Percentiles rank a stretch among this genome's conserved stretches.
phyloP scores from a whole-genome alignment of 768 basidiomycete species.

The Megacollybia marginata region DNA sequence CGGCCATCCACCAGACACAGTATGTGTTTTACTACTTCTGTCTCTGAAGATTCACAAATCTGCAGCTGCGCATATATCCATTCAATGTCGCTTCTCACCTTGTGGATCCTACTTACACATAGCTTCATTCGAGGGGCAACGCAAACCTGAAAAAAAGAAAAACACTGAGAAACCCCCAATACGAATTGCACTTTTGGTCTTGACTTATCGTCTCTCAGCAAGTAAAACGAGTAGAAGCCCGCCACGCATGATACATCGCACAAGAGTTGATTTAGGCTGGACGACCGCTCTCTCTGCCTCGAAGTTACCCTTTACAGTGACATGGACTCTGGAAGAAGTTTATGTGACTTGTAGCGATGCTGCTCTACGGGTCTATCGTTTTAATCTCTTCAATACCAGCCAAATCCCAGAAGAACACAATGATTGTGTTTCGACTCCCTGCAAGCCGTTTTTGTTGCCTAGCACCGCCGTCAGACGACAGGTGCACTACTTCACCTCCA shows the following conservation, averaged over 20 bases:
- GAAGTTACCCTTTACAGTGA: conserved; percentile 17
- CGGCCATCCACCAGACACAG: conserved; percentile 19
- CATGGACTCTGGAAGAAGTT: conserved; percentile 16
- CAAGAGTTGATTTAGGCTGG: conserved; percentile 8
- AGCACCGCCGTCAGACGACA: conserved; percentile 11
- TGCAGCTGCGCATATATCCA: conserved; percentile 17
- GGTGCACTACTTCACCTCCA: conserved; percentile 12
- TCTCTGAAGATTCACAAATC: background rate
- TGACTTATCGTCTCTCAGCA: conserved; percentile 15
- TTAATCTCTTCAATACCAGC: conserved; percentile 13
- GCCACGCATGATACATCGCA: conserved; percentile 13
- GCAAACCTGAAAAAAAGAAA: conserved; percentile 2
- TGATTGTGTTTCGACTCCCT: conserved; percentile 7
- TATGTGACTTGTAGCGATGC: conserved; percentile 14
- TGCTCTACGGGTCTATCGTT: conserved; percentile 11
- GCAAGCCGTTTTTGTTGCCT: conserved; percentile 14
- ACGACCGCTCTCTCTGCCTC: conserved; percentile 7
- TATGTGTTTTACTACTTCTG: conserved; percentile 4
- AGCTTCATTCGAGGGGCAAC: conserved; percentile 18
- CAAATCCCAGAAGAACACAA: background rate
- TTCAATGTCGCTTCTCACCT: conserved; percentile 19
- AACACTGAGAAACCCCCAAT: conserved; percentile 1
- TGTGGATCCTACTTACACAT: conserved; percentile 18
- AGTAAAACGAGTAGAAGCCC: conserved; percentile 11
- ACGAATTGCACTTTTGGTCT: conserved; percentile 12